Evolutionary conservation across 345 rosid species (phyloP), one percentile per base, ranked within the genome.

Genomic region (Toxicodendron radicans): DNA sequence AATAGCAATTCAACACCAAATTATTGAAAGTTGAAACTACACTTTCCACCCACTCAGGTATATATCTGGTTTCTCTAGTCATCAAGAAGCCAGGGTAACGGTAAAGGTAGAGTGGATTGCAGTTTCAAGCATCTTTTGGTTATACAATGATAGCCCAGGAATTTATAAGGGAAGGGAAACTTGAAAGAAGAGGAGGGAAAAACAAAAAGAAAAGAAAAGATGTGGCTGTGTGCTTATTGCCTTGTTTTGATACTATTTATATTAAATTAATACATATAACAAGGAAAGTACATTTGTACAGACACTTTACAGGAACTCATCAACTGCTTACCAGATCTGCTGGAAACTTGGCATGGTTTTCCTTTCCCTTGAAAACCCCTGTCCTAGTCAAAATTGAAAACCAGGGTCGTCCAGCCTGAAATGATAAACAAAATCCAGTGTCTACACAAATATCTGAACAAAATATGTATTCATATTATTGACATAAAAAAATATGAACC

Each of bases 321-420:
- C 54, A 48, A 53, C 57, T 21, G 62, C 87, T 35, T 77, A 90
- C 92, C 91, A 90, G 66, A 88, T 89, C 92, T 7, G 96, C 93
- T 0, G 89, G 90, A 80, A 88, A 90, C 63, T 85, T 82, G 0
- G 79, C 0, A 76, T 85, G 86, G 73, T 92, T 92, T 68, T 71
- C 82, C 78, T 83, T 79, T 72, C 96, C 94, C 82, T 88, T 92
- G 82, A 94, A 92, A 73, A 88, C 94, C 43, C 98, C 94, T 0
- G 92, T 92, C 83, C 96, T 90, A 1, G 94, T 92, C 87, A 94
- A 80, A 66, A 94, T 94, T 54, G 98, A 87, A 85, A 92, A 94
- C 96, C 98, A 90, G 30, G 89, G 98, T 35, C 61, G 79, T 73
- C 97, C 94, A 4, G 93, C 93, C 96, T 91, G 87, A 72, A 70